Conservation (phyloP, 1,284 basidiomycete genomes). For the Austroboletus novae-zelandiae region DNA sequence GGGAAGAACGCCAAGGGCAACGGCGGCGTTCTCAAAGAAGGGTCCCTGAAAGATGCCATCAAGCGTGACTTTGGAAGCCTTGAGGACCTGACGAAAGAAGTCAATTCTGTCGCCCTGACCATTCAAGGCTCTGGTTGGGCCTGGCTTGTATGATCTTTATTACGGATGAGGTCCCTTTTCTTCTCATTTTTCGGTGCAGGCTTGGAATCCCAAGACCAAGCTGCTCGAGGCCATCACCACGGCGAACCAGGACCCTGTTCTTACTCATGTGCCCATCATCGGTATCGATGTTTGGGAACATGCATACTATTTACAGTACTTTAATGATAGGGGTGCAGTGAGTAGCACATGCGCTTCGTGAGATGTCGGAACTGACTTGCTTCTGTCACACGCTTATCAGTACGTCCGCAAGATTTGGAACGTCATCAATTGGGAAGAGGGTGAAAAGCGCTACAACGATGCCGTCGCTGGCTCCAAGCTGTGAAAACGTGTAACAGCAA, state of each 20-base stretch:
- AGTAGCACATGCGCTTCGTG: slow-evolving; percentile 25
- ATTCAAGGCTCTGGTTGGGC: slow-evolving; percentile 95
- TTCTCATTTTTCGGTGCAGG: slow-evolving; percentile 41
- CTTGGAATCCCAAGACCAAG: slow-evolving; percentile 60
- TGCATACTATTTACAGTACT: slow-evolving; percentile 79
- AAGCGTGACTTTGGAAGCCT: slow-evolving; percentile 66
- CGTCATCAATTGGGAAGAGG: slow-evolving; percentile 80
- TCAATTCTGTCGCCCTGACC: slow-evolving; percentile 72
- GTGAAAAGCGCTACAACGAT: slow-evolving; percentile 64
- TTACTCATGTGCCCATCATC: slow-evolving; percentile 75
- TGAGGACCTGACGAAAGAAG: slow-evolving; percentile 66
- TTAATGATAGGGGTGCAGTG: slow-evolving; percentile 71
- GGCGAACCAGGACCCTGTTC: slow-evolving; percentile 88
- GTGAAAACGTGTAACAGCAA: slow-evolving; percentile 19
- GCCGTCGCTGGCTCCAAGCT: slow-evolving; percentile 35
- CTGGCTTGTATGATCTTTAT: slow-evolving; percentile 69
- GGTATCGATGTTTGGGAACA: slow-evolving; percentile 91
- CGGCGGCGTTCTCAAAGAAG: slow-evolving; percentile 68
- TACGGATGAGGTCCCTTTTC: not conserved
- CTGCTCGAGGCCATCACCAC: slow-evolving; percentile 76
- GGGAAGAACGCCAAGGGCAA: slow-evolving; percentile 48
- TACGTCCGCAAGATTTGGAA: slow-evolving; percentile 80
- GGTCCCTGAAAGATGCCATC: slow-evolving; percentile 72
- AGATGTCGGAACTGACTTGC: not conserved
- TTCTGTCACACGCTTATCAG: slow-evolving; percentile 31